Conservation (phyloP, 1,284 basidiomycete genomes). For the Coniophora puteana region DNA sequence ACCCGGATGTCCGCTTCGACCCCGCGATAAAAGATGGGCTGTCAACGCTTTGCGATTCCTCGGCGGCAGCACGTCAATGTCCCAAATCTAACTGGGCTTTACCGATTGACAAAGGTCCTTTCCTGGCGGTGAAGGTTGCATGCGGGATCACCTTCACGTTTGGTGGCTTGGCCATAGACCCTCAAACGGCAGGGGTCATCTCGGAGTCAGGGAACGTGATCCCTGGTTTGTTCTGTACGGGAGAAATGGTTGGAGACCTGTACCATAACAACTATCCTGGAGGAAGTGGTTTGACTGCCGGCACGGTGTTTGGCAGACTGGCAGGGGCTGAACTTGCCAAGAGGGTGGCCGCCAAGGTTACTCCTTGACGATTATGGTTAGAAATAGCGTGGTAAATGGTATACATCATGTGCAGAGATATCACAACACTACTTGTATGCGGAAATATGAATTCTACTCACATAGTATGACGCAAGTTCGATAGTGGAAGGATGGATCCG, state of each 20-base stretch:
- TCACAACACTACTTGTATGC: too few relatives aligned
- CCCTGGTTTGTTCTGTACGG: constrained; percentile 55
- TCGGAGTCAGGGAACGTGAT: constrained; percentile 39
- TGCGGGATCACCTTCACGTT: constrained; percentile 74
- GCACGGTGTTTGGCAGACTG: constrained; percentile 62
- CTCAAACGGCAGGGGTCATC: constrained; percentile 48
- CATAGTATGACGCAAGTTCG: too few relatives aligned
- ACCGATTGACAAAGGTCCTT: constrained; percentile 45
- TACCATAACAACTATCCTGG: constrained; percentile 66
- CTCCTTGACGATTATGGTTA: too few relatives aligned
- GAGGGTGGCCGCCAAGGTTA: too few relatives aligned
- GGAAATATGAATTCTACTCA: too few relatives aligned
- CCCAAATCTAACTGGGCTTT: constrained; percentile 63
- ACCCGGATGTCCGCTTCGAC: constrained; percentile 43
- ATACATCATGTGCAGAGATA: too few relatives aligned
- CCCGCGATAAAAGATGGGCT: constrained; percentile 61
- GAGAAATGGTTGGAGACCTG: constrained; percentile 63
- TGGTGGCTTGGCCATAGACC: constrained; percentile 59
- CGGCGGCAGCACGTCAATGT: constrained; percentile 28
- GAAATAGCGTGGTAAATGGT: too few relatives aligned
- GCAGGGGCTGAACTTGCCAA: constrained; percentile 48
- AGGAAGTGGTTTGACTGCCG: constrained; percentile 63
- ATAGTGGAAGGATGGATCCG: too few relatives aligned
- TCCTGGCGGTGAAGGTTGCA: constrained; percentile 61
- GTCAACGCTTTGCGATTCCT: constrained; percentile 42